phyloP scores from a whole-genome alignment of 129 eudicot species.

The Tagetes erecta region DNA sequence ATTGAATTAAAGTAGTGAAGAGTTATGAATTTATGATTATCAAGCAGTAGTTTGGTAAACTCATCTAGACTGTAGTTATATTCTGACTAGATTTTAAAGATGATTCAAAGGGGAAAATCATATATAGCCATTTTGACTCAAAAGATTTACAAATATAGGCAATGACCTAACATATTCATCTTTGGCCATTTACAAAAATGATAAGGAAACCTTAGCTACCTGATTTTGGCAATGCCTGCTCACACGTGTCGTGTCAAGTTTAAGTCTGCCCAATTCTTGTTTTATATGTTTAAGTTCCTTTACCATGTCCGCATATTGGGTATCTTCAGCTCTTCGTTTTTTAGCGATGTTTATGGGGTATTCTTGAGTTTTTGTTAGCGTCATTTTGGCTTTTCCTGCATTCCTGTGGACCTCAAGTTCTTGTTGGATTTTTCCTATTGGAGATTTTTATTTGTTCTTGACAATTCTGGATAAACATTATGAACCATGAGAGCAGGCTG shows the following conservation, averaged over 20 bases:
- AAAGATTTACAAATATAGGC: too few relatives aligned
- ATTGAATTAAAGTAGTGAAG: not conserved
- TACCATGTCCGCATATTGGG: slow-evolving; percentile 37
- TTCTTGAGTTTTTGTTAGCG: slow-evolving; percentile 19
- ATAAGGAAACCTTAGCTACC: too few relatives aligned
- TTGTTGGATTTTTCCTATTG: slow-evolving; percentile 36
- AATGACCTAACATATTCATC: too few relatives aligned
- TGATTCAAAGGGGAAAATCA: too few relatives aligned
- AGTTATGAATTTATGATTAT: not conserved
- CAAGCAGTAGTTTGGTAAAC: not conserved
- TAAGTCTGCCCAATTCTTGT: slow-evolving; percentile 54
- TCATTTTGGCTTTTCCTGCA: slow-evolving; percentile 34
- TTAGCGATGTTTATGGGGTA: not conserved
- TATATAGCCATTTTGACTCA: too few relatives aligned
- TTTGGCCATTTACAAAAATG: too few relatives aligned
- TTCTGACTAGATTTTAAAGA: not conserved
- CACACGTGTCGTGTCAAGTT: slow-evolving; percentile 52
- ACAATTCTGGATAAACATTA: not conserved
- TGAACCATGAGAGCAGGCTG: not conserved
- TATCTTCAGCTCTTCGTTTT: slow-evolving; percentile 35
- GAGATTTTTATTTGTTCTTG: slow-evolving; percentile 41
- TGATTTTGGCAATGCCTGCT: too few relatives aligned
- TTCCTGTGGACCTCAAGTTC: slow-evolving; percentile 43
- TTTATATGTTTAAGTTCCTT: slow-evolving; percentile 52
- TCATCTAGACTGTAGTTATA: not conserved